Evolutionary conservation across 2,329 filamentous ascomycete species (phyloP), one percentile per base, ranked within the genome.

Genomic region (Neoascochyta sp.): DNA sequence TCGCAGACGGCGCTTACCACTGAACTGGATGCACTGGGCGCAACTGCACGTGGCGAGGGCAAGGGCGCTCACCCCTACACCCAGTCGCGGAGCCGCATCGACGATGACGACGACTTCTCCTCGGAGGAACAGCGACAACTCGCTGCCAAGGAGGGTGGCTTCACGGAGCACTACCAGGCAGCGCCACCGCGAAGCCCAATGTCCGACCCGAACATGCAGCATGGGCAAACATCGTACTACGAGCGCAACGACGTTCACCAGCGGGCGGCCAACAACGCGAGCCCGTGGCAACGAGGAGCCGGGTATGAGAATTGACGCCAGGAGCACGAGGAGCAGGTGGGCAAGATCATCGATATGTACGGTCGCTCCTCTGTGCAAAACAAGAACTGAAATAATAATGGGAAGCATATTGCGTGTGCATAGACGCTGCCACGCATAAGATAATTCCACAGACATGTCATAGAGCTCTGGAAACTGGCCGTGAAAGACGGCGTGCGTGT

Each of bases 1-100:
- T 95, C 88, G 9, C 85, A 92, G 63, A 85, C 85, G 4, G 82
- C 90, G 54, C 71, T 95, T 10, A 86, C 83, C 4, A 94, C 88
- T 6, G 89, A 95, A 65, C 75, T 95, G 28, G 88, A 95, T 61
- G 89, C 89, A 7, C 70, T 95, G 34, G 89, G 86, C 44, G 86
- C 85, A 10, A 94, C 88, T 4, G 89, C 89, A 18, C 82, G 89
- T 55, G 88, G 88, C 35, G 88, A 94, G 58, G 60, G 65, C 39
- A 71, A 71, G 57, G 60, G 66, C 23, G 66, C 67, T 34, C 60
- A 65, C 39, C 34, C 37, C 7, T n/a, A n/a, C n/a, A 26, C 27
- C 15, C 28, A 32, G 11, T 52, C 49, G 7, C 69, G 69, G 17
- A 68, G 79, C 16, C 79, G 81, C 43, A 74, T 86, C 31, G 80